These are phyloP conservation scores for Lignosus rhinocerotis DNA, from an alignment of 1,284 basidiomycete species.

Conservation along the genomic window DNA sequence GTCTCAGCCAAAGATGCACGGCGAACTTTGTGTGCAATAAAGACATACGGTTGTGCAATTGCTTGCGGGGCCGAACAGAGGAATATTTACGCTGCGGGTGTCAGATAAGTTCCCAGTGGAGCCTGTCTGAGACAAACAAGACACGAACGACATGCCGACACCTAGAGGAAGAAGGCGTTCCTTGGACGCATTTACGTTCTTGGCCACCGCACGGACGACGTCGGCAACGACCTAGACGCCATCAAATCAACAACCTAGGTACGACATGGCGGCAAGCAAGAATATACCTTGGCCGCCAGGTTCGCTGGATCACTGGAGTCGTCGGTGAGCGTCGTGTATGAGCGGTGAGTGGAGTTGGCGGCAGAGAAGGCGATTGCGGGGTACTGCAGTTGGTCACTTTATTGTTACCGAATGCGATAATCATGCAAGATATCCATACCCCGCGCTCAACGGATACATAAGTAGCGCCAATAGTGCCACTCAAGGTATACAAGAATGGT, in stretches of 20 bases:
- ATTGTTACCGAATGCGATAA: background rate
- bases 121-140: background rate
- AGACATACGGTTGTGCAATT: constrained; percentile 26
- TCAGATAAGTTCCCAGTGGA: background rate
- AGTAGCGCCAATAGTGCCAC: constrained; percentile 33
- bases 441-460: constrained; percentile 31
- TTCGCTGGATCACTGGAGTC: constrained; percentile 28
- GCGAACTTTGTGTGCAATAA: background rate
- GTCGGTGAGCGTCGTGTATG: constrained; percentile 31
- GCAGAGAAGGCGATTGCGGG: constrained; percentile 34
- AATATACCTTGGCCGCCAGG: constrained; percentile 23
- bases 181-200: constrained; percentile 22
- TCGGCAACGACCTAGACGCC: constrained; percentile 22
- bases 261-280: background rate
- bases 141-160: constrained; percentile 29
- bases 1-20: background rate
- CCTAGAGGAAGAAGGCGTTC: constrained; percentile 29
- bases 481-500: constrained; percentile 30
- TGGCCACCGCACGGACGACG: constrained; percentile 27
- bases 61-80: constrained; percentile 27
- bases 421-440: constrained; percentile 12
- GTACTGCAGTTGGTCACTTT: constrained; percentile 13
- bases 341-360: constrained; percentile 31
- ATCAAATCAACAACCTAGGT: background rate
- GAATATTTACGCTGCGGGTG: constrained; percentile 27